phyloP scores from a whole-genome alignment of 2,329 filamentous ascomycete species.

The Trichoderma aggressivum region DNA sequence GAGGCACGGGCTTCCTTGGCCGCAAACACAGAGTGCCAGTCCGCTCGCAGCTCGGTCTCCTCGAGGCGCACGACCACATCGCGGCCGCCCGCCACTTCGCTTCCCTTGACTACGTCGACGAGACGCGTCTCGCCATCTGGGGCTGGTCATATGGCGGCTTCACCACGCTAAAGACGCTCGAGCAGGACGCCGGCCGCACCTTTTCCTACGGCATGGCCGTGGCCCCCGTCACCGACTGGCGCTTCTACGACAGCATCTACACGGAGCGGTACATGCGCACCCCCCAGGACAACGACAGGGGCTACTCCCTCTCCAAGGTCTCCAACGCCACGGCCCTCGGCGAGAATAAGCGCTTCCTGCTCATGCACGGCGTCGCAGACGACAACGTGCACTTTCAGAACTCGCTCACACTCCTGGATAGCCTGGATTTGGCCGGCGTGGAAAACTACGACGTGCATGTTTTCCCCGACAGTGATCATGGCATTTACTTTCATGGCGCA shows the following conservation, averaged over 20 bases:
- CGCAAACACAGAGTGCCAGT: constrained; percentile 78
- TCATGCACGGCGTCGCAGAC: constrained; percentile 96
- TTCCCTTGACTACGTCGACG: constrained; percentile 77
- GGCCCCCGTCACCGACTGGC: constrained; percentile 97
- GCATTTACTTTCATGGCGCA: constrained; percentile 92
- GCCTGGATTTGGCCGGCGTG: constrained; percentile 73
- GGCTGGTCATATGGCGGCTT: constrained; percentile 98
- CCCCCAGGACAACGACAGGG: constrained; percentile 73
- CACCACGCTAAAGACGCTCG: constrained; percentile 89
- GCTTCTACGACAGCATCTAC: constrained; percentile 91
- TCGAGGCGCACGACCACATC: constrained; percentile 88
- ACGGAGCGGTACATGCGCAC: constrained; percentile 97
- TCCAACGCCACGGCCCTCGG: constrained; percentile 69
- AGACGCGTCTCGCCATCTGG: constrained; percentile 84
- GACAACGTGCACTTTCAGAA: constrained; percentile 99
- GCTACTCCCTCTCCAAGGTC: constrained; percentile 75
- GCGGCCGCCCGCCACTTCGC: constrained; percentile 83
- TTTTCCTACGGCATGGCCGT: constrained; percentile 98
- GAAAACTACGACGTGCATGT: constrained; percentile 97
- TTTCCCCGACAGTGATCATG: constrained; percentile 93
- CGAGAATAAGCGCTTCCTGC: constrained; percentile 77
- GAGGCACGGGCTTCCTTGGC: constrained; percentile 88
- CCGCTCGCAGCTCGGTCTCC: constrained; percentile 77
- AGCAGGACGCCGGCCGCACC: constrained; percentile 81
- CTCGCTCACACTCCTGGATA: constrained; percentile 81